A percentile compares a stretch with the other conserved stretches of the same genome.
These are phyloP conservation scores for Rhodamnia argentea DNA, from an alignment of 345 rosid species.

Conservation along the genomic window DNA sequence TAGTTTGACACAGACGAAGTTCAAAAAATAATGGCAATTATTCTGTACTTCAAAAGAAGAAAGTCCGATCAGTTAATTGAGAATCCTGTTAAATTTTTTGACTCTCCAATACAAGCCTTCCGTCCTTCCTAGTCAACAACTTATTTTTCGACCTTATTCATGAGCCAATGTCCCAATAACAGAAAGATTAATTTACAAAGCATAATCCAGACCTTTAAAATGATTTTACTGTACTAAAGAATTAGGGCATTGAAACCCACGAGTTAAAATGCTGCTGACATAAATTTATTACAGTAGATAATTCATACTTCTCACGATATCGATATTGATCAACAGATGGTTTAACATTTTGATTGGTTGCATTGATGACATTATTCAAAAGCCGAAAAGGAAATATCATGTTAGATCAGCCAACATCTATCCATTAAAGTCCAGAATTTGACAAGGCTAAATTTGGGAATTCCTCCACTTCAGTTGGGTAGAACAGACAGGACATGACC, in stretches of 20 bases:
- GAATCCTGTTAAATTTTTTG: not conserved
- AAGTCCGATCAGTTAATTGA: not conserved
- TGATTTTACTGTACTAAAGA: not conserved
- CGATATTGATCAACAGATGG: not conserved
- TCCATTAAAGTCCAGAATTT: not conserved
- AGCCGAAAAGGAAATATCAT: not conserved
- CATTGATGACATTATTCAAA: not conserved
- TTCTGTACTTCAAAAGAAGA: not conserved
- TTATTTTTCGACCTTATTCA: not conserved
- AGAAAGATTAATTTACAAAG: not conserved
- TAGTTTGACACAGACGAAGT: not conserved
- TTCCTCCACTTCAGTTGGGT: not conserved
- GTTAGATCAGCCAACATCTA: not conserved
- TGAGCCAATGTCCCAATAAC: not conserved
- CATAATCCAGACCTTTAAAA: not conserved
- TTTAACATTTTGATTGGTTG: not conserved
- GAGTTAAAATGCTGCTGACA: not conserved
- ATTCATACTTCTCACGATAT: not conserved
- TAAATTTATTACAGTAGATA: not conserved
- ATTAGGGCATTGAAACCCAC: not conserved
- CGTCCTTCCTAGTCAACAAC: not conserved
- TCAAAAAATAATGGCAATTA: not conserved
- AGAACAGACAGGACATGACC: not conserved
- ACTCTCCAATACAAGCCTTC: not conserved
- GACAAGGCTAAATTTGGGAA: not conserved